These are phyloP conservation scores for Pichia scutulata DNA, from an alignment of 805 yeast genomes.

Conservation along the genomic window DNA sequence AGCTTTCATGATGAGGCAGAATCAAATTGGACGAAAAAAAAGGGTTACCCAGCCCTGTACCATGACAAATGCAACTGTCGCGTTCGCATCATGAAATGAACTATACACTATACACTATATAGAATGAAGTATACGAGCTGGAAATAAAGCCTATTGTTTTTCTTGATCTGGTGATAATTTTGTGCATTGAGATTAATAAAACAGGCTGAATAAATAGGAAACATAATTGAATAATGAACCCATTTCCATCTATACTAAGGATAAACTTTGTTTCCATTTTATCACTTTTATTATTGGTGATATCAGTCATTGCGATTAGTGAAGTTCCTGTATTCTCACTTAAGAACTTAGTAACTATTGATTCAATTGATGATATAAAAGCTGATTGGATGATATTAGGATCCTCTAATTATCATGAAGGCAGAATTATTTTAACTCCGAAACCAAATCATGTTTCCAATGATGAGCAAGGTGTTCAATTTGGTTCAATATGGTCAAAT, in stretches of 20 bases:
- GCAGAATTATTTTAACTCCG: constrained; percentile 48
- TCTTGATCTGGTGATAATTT: background rate
- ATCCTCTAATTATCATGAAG: constrained; percentile 37
- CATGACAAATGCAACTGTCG: background rate
- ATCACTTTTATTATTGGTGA: background rate
- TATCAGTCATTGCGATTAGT: background rate
- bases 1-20: background rate
- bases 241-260: background rate
- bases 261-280: background rate
- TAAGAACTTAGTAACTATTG: constrained; percentile 20
- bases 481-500: constrained; percentile 33
- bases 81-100: background rate
- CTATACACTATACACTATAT: too few relatives aligned
- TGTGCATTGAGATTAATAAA: background rate
- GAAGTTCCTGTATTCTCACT: constrained; percentile 15
- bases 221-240: background rate
- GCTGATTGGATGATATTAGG: constrained; percentile 38
- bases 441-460: constrained; percentile 22
- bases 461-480: constrained; percentile 15
- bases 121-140: background rate
- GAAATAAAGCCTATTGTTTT: background rate
- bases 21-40: background rate
- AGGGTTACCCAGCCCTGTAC: background rate
- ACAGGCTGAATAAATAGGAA: background rate
- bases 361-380: constrained; percentile 29